Base-by-base conservation (phyloP, 2,329 filamentous ascomycete species). In the Penicillium sp. region DNA sequence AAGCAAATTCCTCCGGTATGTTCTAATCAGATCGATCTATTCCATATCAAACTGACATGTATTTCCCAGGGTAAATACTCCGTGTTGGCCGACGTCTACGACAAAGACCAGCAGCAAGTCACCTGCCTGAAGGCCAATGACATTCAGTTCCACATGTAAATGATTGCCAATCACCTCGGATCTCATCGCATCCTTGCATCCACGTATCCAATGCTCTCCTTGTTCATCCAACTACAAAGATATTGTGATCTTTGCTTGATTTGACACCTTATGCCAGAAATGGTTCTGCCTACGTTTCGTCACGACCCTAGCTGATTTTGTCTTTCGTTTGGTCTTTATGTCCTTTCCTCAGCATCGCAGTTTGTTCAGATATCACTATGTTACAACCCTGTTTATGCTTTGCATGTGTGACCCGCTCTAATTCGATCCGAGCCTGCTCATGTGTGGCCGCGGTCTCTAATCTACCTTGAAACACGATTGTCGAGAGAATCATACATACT, bases 1-100 rank as follows among this genome's bases (percentile, higher is more conserved):
- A 80, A 77, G 58, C 80, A 94, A 70, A 93, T 97, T 56, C 91
- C 91, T 66, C 86, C 88, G 49, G 90, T 95, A 80, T 61, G 87
- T 79, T 40, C 42, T 35, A 14, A 13, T 3, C n/a, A 3, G 20
- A n/a, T 8, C 20, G 20, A 37, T 4, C n/a, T 14, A 14, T 18
- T 6, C 22, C 11, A 1, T 0, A n/a, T 11, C 13, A 26, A 38
- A 22, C 47, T 59, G 42, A 54, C 32, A 44, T 18, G 44, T 16
- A 41, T 31, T 38, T 4, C 20, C 16, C 55, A 93, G 89, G 93
- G 90, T 66, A 90, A 82, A 64, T 98, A 96, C 78, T 86, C 80
- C 14, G 93, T 98, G 28, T 72, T 84, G 31, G 93, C 91, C 34
- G 87, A 97, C 65, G 91, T 94, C 40, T 85, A 81, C 70, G 89